Percentiles rank a stretch among this genome's conserved stretches.
Evolutionary conservation across 1,284 basidiomycete genomes (phyloP).

Genomic region (Singerocomus inundabilis): DNA sequence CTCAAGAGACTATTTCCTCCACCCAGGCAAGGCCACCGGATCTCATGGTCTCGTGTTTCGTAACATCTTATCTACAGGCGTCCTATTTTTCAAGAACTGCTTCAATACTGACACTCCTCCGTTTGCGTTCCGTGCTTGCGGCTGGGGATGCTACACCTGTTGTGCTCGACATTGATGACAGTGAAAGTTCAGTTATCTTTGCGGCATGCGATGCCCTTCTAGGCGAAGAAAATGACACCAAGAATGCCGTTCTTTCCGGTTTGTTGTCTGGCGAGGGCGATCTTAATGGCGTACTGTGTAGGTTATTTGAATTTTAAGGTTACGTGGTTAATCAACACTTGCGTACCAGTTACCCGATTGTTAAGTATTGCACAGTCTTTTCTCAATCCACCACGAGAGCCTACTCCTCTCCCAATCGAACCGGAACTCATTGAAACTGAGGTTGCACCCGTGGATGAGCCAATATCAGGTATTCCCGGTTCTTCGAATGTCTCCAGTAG

Average conservation of each 20-base stretch:
- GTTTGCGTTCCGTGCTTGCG: conserved; percentile 59
- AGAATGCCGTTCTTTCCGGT: conserved; percentile 49
- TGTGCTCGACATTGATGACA: conserved; percentile 45
- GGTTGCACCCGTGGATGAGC: conserved; percentile 17
- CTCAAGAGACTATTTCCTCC: conserved; percentile 53
- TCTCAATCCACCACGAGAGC: conserved; percentile 46
- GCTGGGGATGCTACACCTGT: conserved; percentile 44
- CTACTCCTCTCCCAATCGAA: conserved; percentile 32
- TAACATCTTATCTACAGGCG: conserved; percentile 10
- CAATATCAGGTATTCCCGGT: conserved; percentile 34
- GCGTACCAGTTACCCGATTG: conserved; percentile 52
- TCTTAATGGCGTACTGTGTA: conserved; percentile 60
- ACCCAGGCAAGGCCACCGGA: conserved; percentile 49
- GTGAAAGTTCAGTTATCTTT: conserved; percentile 54
- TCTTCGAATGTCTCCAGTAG: conserved; percentile 44
- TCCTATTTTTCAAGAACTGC: conserved; percentile 38
- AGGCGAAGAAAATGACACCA: conserved; percentile 49
- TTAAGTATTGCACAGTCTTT: conserved; percentile 52
- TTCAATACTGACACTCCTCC: conserved; percentile 63
- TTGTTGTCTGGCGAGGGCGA: conserved; percentile 57
- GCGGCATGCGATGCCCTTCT: conserved; percentile 52
- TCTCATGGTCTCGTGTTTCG: background rate
- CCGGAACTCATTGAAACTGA: conserved; percentile 29
- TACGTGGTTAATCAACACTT: conserved; percentile 5
- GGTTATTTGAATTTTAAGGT: conserved; percentile 19